A percentile compares a stretch with the other conserved stretches of the same genome.
Conservation (phyloP, 345 rosid genomes). For the Linum tenue region DNA sequence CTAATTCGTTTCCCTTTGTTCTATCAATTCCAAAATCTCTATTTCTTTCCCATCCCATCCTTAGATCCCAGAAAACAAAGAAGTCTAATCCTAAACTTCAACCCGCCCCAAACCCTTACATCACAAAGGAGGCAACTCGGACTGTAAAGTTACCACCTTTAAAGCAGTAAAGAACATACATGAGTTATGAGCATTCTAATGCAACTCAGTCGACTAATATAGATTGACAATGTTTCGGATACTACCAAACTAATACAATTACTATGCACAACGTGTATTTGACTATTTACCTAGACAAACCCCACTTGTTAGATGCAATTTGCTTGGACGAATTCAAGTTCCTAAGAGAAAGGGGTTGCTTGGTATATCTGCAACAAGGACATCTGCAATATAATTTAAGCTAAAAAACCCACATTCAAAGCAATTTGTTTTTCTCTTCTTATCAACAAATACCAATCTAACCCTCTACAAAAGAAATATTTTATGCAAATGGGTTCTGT, state of each 20-base stretch:
- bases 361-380: slow-evolving; percentile 46
- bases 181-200: no score
- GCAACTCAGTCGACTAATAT: no score
- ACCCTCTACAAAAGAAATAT: slow-evolving; percentile 8
- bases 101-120: no score
- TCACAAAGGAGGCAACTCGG: no score
- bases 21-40: no score
- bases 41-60: no score
- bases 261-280: slow-evolving; percentile 16
- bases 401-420: slow-evolving; percentile 2
- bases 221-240: no score
- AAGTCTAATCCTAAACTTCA: no score
- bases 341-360: slow-evolving; percentile 31
- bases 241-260: no score
- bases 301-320: slow-evolving; percentile 13
- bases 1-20: background rate
- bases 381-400: slow-evolving; percentile 18
- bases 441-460: slow-evolving; percentile 7
- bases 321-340: slow-evolving; percentile 31
- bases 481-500: slow-evolving; percentile 14
- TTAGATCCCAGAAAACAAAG: no score
- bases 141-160: no score
- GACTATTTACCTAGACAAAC: slow-evolving; percentile 40
- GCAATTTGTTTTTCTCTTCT: background rate
- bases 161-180: no score